Conservation (phyloP, 169 alveolate species). For the Plasmodium inui region DNA sequence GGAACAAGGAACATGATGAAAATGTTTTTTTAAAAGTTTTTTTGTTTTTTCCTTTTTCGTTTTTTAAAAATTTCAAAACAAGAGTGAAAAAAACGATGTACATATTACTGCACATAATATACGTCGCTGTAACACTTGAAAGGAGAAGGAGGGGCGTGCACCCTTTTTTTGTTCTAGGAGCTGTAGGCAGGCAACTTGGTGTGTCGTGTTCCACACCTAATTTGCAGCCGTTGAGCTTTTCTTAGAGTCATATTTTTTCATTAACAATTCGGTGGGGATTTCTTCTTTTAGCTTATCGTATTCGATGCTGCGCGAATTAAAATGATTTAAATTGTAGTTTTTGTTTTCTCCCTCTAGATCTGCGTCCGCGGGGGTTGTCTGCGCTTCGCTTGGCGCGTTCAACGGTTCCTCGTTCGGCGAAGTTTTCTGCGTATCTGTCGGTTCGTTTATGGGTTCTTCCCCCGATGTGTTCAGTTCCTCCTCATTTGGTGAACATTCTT, state of each 20-base stretch:
- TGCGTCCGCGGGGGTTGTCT: background rate
- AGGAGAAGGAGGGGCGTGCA: background rate
- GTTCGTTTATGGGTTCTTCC: background rate
- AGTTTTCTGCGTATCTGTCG: background rate
- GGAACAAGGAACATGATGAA: conserved; percentile 24
- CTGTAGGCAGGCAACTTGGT: background rate
- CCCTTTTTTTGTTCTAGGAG: background rate
- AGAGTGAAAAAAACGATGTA: conserved; percentile 6
- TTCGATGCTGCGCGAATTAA: conserved; percentile 68
- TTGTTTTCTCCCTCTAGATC: conserved; percentile 20
- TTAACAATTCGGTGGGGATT: conserved; percentile 51
- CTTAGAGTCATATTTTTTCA: conserved; percentile 30
- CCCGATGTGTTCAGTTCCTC: background rate
- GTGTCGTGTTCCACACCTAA: background rate
- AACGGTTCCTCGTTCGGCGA: background rate
- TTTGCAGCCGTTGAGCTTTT: background rate
- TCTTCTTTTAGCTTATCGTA: conserved; percentile 64
- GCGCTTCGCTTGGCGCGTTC: background rate
- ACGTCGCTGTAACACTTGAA: background rate
- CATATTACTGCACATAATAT: background rate
- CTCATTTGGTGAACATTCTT: background rate
- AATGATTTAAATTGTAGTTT: conserved; percentile 56
- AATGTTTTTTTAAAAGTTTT: background rate
- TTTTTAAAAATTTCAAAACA: conserved; percentile 15
- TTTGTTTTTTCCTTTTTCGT: background rate